Evolutionary conservation across 768 basidiomycete genomes (phyloP).

Genomic region (Mycena vulgaris): DNA sequence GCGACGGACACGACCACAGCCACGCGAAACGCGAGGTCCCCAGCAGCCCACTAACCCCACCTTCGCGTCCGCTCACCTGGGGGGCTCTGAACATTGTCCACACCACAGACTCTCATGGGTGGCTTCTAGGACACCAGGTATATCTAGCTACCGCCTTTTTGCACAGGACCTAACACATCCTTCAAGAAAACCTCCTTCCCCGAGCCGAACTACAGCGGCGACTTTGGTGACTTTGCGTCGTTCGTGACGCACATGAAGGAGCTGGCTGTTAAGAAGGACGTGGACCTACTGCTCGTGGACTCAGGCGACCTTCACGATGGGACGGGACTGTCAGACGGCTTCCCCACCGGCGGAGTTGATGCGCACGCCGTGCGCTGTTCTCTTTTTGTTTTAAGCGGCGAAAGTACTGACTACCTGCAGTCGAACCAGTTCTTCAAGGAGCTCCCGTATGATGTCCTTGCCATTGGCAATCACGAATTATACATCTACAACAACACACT

Average conservation of each 20-base stretch:
- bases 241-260: conserved; percentile 89
- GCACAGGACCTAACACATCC: no score
- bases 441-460: conserved; percentile 85
- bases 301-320: conserved; percentile 87
- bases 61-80: conserved; percentile 73
- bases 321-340: conserved; percentile 85
- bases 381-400: background rate
- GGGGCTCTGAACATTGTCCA: conserved; percentile 79
- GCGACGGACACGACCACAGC: conserved; percentile 50
- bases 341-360: conserved; percentile 77
- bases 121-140: conserved; percentile 64
- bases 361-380: conserved; percentile 60
- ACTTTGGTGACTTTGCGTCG: conserved; percentile 89
- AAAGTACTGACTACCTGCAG: background rate
- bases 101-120: conserved; percentile 81
- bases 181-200: conserved; percentile 76
- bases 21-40: conserved; percentile 55
- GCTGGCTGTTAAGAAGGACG: conserved; percentile 77
- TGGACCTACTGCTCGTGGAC: conserved; percentile 88
- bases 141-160: no score
- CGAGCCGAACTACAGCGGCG: conserved; percentile 83
- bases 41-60: conserved; percentile 60
- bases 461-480: conserved; percentile 83
- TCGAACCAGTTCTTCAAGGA: conserved; percentile 47
- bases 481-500: conserved; percentile 38